Conservation (phyloP, 768 basidiomycete genomes). For the Chalciporus chontae region DNA sequence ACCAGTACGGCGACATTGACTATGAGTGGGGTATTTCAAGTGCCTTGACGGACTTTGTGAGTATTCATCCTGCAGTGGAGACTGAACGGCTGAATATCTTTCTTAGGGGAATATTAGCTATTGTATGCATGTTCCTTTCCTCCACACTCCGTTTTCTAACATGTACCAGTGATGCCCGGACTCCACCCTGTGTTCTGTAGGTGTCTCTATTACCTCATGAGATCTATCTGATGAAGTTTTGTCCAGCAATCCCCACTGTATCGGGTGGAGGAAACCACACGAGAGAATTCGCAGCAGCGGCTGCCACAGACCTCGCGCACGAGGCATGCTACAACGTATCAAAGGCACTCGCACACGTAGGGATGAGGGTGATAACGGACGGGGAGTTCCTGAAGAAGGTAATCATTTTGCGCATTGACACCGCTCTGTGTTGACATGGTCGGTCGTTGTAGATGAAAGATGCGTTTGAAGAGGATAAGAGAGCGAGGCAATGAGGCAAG, state of each 20-base stretch:
- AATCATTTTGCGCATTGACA: too few relatives aligned
- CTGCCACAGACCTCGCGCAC: constrained; percentile 58
- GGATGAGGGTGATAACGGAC: constrained; percentile 65
- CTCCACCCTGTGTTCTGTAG: constrained; percentile 66
- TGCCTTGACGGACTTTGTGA: constrained; percentile 82
- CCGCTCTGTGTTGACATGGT: too few relatives aligned
- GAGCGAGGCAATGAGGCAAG: neutral
- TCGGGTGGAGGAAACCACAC: constrained; percentile 79
- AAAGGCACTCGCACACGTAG: constrained; percentile 69
- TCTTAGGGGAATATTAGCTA: constrained; percentile 59
- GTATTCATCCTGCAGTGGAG: constrained; percentile 20
- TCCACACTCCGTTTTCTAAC: constrained; percentile 3
- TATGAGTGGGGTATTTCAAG: constrained; percentile 63
- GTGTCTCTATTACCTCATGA: constrained; percentile 6
- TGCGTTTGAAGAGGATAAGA: constrained; percentile 46
- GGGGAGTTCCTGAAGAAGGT: constrained; percentile 60
- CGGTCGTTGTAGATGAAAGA: constrained; percentile 38
- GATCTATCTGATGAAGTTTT: neutral
- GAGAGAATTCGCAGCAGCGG: constrained; percentile 58
- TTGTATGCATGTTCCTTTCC: constrained; percentile 36
- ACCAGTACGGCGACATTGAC: constrained; percentile 60
- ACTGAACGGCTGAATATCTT: neutral
- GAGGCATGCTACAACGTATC: constrained; percentile 63
- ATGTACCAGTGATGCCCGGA: constrained; percentile 49
- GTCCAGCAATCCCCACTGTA: constrained; percentile 70